These are phyloP conservation scores for Hibiscus trionum DNA, from an alignment of 345 rosid genomes.

Conservation along the genomic window DNA sequence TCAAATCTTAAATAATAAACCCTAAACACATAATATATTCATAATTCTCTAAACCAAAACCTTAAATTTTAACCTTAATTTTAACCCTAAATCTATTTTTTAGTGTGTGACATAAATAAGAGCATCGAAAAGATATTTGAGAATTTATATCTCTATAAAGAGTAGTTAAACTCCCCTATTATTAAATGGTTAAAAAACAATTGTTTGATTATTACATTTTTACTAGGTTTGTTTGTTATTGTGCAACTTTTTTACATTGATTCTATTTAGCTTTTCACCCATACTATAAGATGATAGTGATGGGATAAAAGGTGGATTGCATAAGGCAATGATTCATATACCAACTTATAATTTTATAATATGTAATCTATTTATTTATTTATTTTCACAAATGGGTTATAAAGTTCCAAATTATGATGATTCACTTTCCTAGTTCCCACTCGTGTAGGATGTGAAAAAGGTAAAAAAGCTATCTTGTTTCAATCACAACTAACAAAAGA, in stretches of 20 bases:
- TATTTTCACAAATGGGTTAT: not conserved
- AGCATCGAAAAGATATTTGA: too few relatives aligned
- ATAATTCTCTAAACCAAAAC: too few relatives aligned
- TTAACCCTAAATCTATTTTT: too few relatives aligned
- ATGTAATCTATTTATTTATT: not conserved
- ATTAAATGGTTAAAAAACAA: not conserved
- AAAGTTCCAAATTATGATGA: constrained; percentile 8
- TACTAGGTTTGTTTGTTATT: not conserved
- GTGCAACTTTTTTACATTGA: constrained; percentile 6
- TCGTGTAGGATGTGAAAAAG: constrained; percentile 10
- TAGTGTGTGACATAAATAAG: too few relatives aligned
- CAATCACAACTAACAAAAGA: not conserved
- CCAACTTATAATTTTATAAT: not conserved
- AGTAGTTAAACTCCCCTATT: not conserved
- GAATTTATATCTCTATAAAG: too few relatives aligned
- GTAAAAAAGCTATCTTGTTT: not conserved
- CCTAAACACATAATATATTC: too few relatives aligned
- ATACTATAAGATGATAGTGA: not conserved
- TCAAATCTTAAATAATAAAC: too few relatives aligned
- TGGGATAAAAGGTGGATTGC: not conserved
- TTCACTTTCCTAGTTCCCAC: constrained; percentile 13
- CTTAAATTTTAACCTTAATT: too few relatives aligned
- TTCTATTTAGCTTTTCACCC: not conserved
- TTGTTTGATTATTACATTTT: not conserved
- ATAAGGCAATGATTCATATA: not conserved